phyloP scores from a whole-genome alignment of 2,329 filamentous ascomycete genomes.

The Hypoxylon sp. region DNA sequence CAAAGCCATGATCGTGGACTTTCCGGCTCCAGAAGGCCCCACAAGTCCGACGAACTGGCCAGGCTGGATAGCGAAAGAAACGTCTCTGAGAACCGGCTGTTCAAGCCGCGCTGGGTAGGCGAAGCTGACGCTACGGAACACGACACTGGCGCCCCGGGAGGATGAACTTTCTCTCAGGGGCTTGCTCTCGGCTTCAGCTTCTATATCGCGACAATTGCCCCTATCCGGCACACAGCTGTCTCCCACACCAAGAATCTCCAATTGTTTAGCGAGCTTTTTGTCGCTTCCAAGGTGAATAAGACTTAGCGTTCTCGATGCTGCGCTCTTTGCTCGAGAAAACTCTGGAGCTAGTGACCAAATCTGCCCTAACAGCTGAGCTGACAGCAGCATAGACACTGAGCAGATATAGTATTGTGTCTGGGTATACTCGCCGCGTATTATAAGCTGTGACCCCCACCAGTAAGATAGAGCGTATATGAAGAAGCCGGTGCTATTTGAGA shows the following conservation, averaged over 20 bases:
- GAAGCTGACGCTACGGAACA: conserved; percentile 71
- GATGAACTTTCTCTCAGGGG: conserved; percentile 20
- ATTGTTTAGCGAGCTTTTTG: conserved; percentile 51
- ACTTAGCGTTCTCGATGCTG: conserved; percentile 63
- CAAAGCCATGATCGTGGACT: conserved; percentile 72
- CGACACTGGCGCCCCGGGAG: conserved; percentile 61
- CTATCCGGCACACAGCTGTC: neutral
- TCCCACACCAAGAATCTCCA: conserved; percentile 16
- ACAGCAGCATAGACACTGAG: conserved; percentile 72
- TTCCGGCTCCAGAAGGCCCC: conserved; percentile 70
- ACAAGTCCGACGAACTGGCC: conserved; percentile 69
- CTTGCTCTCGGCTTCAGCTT: conserved; percentile 55
- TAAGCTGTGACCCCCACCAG: conserved; percentile 76
- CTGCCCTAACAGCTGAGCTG: conserved; percentile 73
- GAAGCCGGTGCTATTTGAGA: conserved; percentile 66
- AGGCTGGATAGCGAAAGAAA: conserved; percentile 60
- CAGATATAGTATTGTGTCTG: conserved; percentile 75
- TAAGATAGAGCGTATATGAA: conserved; percentile 75
- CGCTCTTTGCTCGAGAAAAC: conserved; percentile 69
- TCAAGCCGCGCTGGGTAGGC: conserved; percentile 69
- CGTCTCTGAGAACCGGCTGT: conserved; percentile 59
- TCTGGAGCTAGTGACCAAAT: conserved; percentile 77
- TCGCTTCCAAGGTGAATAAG: conserved; percentile 52
- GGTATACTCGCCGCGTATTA: conserved; percentile 69
- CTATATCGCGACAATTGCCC: conserved; percentile 55